Percentiles rank a stretch among this genome's conserved stretches.
These are phyloP conservation scores for Silene noctiflora DNA, from an alignment of 179 eudicot genomes.

Conservation along the genomic window DNA sequence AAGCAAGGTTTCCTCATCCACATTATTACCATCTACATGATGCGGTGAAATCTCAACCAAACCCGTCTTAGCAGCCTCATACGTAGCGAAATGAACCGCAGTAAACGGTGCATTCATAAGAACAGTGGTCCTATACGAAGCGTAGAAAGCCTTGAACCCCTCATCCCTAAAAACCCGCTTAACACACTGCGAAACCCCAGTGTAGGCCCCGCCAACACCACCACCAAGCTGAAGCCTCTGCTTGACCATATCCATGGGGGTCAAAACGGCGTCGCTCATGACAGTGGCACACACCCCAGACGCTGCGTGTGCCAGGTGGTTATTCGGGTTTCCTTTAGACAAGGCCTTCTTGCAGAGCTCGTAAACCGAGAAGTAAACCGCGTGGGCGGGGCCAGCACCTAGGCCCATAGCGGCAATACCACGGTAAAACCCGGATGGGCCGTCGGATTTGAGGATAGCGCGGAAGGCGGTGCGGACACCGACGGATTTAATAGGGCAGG, in stretches of 20 bases:
- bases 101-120: slow-evolving; percentile 90
- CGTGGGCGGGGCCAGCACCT: slow-evolving; percentile 90
- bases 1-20: slow-evolving; percentile 59
- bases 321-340: slow-evolving; percentile 45
- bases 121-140: slow-evolving; percentile 83
- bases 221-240: slow-evolving; percentile 69
- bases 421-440: slow-evolving; percentile 62
- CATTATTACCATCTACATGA: slow-evolving; percentile 16
- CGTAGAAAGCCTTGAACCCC: slow-evolving; percentile 75
- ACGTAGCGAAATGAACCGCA: slow-evolving; percentile 82
- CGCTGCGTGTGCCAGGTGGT: slow-evolving; percentile 52
- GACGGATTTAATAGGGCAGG: slow-evolving; percentile 63
- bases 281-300: slow-evolving; percentile 82
- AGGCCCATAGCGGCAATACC: slow-evolving; percentile 86
- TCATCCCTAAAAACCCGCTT: slow-evolving; percentile 64
- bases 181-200: slow-evolving; percentile 71
- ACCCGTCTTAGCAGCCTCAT: slow-evolving; percentile 85
- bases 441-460: slow-evolving; percentile 58
- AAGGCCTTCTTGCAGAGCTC: slow-evolving; percentile 61
- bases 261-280: slow-evolving; percentile 71
- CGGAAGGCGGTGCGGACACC: slow-evolving; percentile 48
- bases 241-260: slow-evolving; percentile 90
- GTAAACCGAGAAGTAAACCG: slow-evolving; percentile 72
- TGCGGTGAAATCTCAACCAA: slow-evolving; percentile 57
- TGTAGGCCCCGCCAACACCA: slow-evolving; percentile 53